A percentile compares a stretch with the other conserved stretches of the same genome.
Evolutionary conservation across 768 basidiomycete genomes (phyloP).

Genomic region (Butyriboletus loyo): DNA sequence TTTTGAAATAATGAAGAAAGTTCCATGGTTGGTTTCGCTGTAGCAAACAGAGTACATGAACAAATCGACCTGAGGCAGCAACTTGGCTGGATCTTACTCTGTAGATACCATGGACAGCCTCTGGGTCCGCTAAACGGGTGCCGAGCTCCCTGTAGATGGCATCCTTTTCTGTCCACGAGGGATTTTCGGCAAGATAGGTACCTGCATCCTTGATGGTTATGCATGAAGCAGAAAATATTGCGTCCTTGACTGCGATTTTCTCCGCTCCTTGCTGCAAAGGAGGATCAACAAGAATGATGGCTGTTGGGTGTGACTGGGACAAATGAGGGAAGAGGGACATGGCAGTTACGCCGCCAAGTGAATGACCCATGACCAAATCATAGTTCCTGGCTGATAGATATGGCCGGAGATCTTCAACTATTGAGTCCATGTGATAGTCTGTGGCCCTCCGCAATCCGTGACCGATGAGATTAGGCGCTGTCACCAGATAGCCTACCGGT

Average conservation of each 20-base stretch:
- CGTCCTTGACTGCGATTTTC: background rate
- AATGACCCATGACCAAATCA: slow-evolving; percentile 21
- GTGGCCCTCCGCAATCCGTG: background rate
- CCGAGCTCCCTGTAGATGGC: background rate
- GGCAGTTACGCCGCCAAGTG: slow-evolving; percentile 12
- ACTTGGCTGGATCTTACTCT: background rate
- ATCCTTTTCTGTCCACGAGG: background rate
- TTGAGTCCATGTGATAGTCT: background rate
- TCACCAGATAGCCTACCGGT: slow-evolving; percentile 17
- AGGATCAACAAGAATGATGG: background rate
- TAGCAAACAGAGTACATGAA: background rate
- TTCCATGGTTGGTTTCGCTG: slow-evolving; percentile 19
- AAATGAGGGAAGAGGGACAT: slow-evolving; percentile 11
- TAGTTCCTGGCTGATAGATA: slow-evolving; percentile 7
- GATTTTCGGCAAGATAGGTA: background rate
- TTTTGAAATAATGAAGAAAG: slow-evolving; percentile 7
- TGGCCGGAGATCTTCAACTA: slow-evolving; percentile 12
- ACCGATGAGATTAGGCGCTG: slow-evolving; percentile 15
- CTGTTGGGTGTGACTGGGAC: background rate
- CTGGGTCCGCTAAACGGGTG: background rate
- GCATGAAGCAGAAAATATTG: background rate
- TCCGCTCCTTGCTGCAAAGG: background rate
- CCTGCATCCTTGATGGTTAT: no score
- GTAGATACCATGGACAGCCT: background rate
- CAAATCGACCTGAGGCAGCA: background rate